Conservation (phyloP, 2,329 filamentous ascomycete species). For the Xylariaceae sp. region DNA sequence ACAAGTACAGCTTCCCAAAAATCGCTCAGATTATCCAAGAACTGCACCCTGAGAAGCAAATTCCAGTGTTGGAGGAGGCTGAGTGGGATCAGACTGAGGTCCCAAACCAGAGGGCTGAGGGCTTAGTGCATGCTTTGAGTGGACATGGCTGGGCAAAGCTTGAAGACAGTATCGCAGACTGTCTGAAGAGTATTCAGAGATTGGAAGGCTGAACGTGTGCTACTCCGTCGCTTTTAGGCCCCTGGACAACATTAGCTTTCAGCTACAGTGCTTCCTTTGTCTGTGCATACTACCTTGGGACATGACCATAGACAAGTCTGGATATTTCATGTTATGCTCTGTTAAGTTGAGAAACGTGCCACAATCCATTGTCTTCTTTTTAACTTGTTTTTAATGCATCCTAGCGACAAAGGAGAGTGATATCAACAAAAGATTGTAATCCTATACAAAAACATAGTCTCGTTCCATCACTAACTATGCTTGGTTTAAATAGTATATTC, state of each 20-base stretch:
- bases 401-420: too few species aligned
- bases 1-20: slow-evolving; percentile 40
- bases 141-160: slow-evolving; percentile 39
- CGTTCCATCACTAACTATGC: too few species aligned
- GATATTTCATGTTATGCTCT: too few species aligned
- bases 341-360: too few species aligned
- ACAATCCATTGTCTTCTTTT: too few species aligned
- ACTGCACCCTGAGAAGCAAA: slow-evolving; percentile 36
- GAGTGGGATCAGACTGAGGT: slow-evolving; percentile 42
- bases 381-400: too few species aligned
- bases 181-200: slow-evolving; percentile 25
- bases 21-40: slow-evolving; percentile 38
- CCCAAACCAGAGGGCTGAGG: slow-evolving; percentile 37
- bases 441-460: too few species aligned
- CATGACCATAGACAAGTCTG: too few species aligned
- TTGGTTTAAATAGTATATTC: too few species aligned
- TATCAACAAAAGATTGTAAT: too few species aligned
- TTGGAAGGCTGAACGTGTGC: neutral
- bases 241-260: neutral
- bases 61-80: slow-evolving; percentile 32
- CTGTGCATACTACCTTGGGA: too few species aligned
- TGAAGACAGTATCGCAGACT: slow-evolving; percentile 40
- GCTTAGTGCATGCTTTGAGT: slow-evolving; percentile 37
- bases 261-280: too few species aligned
- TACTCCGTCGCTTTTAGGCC: neutral